phyloP scores from a whole-genome alignment of 2,329 filamentous ascomycete species.

The Emmonsiellopsis sp. region DNA sequence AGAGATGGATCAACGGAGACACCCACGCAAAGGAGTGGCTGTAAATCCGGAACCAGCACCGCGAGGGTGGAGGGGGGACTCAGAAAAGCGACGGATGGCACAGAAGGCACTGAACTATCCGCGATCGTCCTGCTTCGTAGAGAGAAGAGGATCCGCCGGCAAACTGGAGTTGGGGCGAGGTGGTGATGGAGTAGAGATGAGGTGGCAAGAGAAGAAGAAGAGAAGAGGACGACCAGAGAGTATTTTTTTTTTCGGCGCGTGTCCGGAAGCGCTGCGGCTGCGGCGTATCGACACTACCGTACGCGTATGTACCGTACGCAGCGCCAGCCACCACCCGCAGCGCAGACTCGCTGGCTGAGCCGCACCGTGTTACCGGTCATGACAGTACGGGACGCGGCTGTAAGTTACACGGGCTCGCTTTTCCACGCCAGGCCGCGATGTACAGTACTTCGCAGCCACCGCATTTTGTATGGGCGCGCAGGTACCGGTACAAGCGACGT shows the following conservation, averaged over 20 bases:
- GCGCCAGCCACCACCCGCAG: too few relatives aligned
- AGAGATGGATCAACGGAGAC: background rate
- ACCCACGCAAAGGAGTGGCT: slow-evolving; percentile 7
- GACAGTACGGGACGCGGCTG: too few relatives aligned
- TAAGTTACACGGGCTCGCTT: too few relatives aligned
- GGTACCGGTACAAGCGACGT: too few relatives aligned
- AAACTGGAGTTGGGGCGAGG: slow-evolving; percentile 4
- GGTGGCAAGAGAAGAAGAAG: slow-evolving; percentile 4
- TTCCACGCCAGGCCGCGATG: too few relatives aligned
- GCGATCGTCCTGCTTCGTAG: slow-evolving; percentile 15
- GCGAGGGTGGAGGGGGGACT: slow-evolving; percentile 5
- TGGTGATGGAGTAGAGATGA: slow-evolving; percentile 3
- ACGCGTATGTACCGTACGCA: too few relatives aligned
- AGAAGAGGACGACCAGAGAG: slow-evolving; percentile 1
- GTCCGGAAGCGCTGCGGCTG: too few relatives aligned
- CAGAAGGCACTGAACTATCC: slow-evolving; percentile 12
- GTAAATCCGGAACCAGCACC: slow-evolving; percentile 7
- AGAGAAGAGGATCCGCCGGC: slow-evolving; percentile 14
- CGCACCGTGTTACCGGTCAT: too few relatives aligned
- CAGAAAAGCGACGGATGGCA: slow-evolving; percentile 10
- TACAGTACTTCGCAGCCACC: too few relatives aligned
- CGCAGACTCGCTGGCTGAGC: too few relatives aligned
- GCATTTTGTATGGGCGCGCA: too few relatives aligned
- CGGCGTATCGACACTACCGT: too few relatives aligned
- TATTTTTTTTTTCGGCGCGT: slow-evolving; percentile 8